These are phyloP conservation scores for Phytopythium boreale DNA, from an alignment of 352 stramenopile genomes.

Conservation along the genomic window DNA sequence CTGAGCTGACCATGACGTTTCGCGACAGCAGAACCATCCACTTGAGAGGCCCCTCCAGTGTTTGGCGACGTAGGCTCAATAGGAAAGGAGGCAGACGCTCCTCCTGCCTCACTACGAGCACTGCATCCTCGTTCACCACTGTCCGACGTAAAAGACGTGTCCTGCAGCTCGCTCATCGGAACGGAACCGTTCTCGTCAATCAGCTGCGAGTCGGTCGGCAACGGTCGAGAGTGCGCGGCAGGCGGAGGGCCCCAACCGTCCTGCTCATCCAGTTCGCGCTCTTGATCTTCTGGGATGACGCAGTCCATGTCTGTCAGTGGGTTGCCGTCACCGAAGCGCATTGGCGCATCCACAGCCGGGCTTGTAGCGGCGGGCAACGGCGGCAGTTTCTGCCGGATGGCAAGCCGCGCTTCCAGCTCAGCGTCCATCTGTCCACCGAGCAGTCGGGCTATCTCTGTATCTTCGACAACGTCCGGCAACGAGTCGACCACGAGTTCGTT, in stretches of 20 bases:
- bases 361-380: conserved; percentile 1
- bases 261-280: conserved; percentile 45
- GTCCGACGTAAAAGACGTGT: background rate
- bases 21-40: background rate
- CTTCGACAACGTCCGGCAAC: conserved; percentile 25
- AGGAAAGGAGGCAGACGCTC: background rate
- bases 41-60: background rate
- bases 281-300: conserved; percentile 60
- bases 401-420: conserved; percentile 43
- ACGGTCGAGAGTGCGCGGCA: conserved; percentile 1
- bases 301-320: conserved; percentile 56
- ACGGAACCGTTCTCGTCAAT: conserved; percentile 60
- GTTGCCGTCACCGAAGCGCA: conserved; percentile 35
- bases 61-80: background rate
- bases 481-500: conserved; percentile 44
- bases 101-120: background rate
- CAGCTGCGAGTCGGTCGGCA: conserved; percentile 60
- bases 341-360: background rate
- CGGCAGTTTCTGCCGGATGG: conserved; percentile 39
- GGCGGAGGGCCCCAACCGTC: conserved; percentile 39
- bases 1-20: conserved; percentile 14
- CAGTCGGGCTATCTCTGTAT: conserved; percentile 20
- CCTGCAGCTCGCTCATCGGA: conserved; percentile 27
- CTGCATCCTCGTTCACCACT: background rate
- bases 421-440: conserved; percentile 20